phyloP scores from a whole-genome alignment of 352 stramenopile genomes.

The Globisporangium heterothallicum region DNA sequence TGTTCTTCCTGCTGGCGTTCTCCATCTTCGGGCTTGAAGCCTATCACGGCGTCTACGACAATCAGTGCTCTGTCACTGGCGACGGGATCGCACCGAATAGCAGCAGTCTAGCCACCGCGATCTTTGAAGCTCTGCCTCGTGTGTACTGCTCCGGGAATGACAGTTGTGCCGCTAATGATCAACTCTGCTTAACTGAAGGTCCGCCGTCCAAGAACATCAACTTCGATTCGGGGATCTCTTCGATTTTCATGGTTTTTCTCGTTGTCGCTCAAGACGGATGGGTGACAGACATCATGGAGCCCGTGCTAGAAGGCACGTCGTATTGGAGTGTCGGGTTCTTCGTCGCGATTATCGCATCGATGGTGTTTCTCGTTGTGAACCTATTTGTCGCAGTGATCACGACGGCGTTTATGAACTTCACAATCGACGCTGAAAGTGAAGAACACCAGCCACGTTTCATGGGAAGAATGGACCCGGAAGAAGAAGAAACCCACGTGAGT shows the following conservation, averaged over 20 bases:
- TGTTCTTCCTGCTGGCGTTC: slow-evolving; percentile 75
- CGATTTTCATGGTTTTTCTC: slow-evolving; percentile 73
- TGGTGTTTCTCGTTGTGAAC: slow-evolving; percentile 83
- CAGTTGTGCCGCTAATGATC: slow-evolving; percentile 27
- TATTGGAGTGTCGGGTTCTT: slow-evolving; percentile 58
- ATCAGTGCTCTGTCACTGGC: slow-evolving; percentile 33
- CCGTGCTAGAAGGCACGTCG: slow-evolving; percentile 59
- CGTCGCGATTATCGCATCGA: slow-evolving; percentile 57
- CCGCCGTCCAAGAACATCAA: slow-evolving; percentile 51
- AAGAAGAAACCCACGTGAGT: slow-evolving; percentile 70
- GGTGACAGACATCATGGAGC: slow-evolving; percentile 76
- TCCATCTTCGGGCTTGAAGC: slow-evolving; percentile 74
- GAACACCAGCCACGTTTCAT: slow-evolving; percentile 33
- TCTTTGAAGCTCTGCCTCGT: slow-evolving; percentile 36
- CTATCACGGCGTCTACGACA: slow-evolving; percentile 45
- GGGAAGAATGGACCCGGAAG: slow-evolving; percentile 48
- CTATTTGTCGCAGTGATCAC: slow-evolving; percentile 82
- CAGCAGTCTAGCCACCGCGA: neutral
- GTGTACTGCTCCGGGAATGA: slow-evolving; percentile 45
- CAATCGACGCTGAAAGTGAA: slow-evolving; percentile 39
- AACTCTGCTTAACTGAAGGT: slow-evolving; percentile 27
- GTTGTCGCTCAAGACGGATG: slow-evolving; percentile 76
- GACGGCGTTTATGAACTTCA: slow-evolving; percentile 81
- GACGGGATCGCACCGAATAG: neutral
- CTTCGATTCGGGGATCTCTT: slow-evolving; percentile 65